phyloP scores from a whole-genome alignment of 768 basidiomycete genomes.

The Suillus spraguei region DNA sequence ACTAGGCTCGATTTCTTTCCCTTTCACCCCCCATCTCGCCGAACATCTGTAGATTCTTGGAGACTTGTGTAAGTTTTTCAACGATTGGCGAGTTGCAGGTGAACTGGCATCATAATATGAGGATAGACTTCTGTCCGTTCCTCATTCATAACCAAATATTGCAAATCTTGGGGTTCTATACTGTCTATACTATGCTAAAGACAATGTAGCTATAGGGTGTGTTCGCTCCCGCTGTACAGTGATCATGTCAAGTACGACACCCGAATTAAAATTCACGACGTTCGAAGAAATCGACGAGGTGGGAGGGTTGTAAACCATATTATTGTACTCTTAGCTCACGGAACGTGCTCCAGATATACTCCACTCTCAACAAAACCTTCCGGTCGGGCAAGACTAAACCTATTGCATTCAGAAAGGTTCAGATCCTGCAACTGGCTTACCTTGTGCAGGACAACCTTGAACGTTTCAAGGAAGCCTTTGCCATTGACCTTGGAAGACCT shows the following conservation, averaged over 20 bases:
- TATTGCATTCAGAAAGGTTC: constrained; percentile 72
- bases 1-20: too few relatives aligned
- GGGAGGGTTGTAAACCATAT: constrained; percentile 8
- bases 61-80: too few relatives aligned
- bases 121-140: too few relatives aligned
- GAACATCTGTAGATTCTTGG: too few relatives aligned
- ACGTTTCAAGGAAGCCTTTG: constrained; percentile 59
- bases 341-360: constrained; percentile 49
- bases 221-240: neutral
- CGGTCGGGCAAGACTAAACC: constrained; percentile 62
- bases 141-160: too few relatives aligned
- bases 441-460: constrained; percentile 72
- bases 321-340: neutral
- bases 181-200: neutral
- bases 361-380: constrained; percentile 59
- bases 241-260: constrained; percentile 26
- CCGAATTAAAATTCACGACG: constrained; percentile 47
- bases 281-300: constrained; percentile 57
- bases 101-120: too few relatives aligned
- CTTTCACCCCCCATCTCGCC: too few relatives aligned
- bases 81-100: too few relatives aligned
- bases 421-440: constrained; percentile 76
- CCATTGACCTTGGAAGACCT: constrained; percentile 65
- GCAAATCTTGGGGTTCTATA: too few relatives aligned
- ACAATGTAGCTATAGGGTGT: neutral